Base-by-base conservation (phyloP, 495 filamentous ascomycete genomes). In the Hyaloscypha bicolor region DNA sequence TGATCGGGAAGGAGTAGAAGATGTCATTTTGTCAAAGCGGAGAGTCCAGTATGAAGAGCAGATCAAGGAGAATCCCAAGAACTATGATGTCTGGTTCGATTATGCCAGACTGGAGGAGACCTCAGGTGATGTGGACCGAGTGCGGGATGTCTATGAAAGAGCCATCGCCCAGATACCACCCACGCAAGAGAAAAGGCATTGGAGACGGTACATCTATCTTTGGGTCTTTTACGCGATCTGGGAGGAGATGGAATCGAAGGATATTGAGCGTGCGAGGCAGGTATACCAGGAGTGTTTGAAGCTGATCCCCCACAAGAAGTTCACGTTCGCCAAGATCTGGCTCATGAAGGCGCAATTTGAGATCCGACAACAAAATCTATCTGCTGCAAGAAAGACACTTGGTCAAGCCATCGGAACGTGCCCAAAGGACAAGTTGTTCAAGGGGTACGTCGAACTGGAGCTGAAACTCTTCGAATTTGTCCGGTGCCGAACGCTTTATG, bases 271-370 rank as follows among this genome's bases (percentile, higher is more conserved):
- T 42, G 93, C 94, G 9, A 86, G 91, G 33, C 91, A 97, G 72
- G 92, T 99, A 70, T 98, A 97, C 79, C 83, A 91, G 64, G 91
- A 94, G 69, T 96, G 92, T 67, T 79, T 98, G 42, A 90, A 88
- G 71, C 79, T 97, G 30, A 89, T 98, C 69, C 96, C 95, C 0
- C 94, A 99, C 80, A 96, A 97, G 76, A 91, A 92, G 70, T 99
- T 98, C 79, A 97, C 95, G 2, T 99, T 97, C 76, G 92, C 93
- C 76, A 99, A 99, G 74, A 82, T 98, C 62, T 98, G 96, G 95
- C 80, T 97, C 21, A 82, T 94, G 77, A 94, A 93, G 72, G 94
- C 94, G 9, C 92, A 96, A 64, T 97, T 97, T 73, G 93, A 97
- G 74, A 83, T 97, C 33, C 90, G 95, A 3, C 95, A 97, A 74